A percentile compares a stretch with the other conserved stretches of the same genome.
Evolutionary conservation across 768 basidiomycete genomes (phyloP).

Genomic region (Hygrocybe punicea): DNA sequence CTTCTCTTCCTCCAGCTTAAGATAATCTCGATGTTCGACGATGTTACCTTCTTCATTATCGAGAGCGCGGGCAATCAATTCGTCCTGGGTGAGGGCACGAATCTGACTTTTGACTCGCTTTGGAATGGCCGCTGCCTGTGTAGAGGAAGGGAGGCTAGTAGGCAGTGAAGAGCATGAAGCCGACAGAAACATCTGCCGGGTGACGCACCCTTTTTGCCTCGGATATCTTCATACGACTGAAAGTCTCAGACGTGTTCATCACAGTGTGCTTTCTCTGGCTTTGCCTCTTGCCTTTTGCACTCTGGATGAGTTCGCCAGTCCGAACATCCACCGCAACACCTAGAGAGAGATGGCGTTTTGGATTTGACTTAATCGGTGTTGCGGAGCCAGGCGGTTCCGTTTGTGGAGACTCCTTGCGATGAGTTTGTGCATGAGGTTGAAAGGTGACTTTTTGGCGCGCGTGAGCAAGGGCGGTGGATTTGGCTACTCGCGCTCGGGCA

Average conservation of each 20-base stretch:
- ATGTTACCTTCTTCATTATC: slow-evolving; percentile 87
- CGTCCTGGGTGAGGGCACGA: slow-evolving; percentile 68
- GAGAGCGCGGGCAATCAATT: slow-evolving; percentile 76
- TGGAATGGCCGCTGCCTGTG: slow-evolving; percentile 52
- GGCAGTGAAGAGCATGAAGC: neutral
- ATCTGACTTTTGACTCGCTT: slow-evolving; percentile 57
- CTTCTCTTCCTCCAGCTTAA: slow-evolving; percentile 78
- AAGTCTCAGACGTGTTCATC: slow-evolving; percentile 67
- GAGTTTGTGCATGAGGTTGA: slow-evolving; percentile 47
- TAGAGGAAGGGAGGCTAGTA: neutral
- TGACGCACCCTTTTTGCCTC: slow-evolving; percentile 56
- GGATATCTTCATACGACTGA: slow-evolving; percentile 59
- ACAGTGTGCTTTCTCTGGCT: slow-evolving; percentile 68
- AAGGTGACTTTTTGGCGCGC: slow-evolving; percentile 65
- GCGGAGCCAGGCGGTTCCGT: neutral
- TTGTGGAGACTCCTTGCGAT: slow-evolving; percentile 24
- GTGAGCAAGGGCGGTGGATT: slow-evolving; percentile 63
- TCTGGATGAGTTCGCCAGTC: slow-evolving; percentile 54
- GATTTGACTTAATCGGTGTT: slow-evolving; percentile 19
- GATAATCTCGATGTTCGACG: slow-evolving; percentile 72
- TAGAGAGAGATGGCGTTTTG: slow-evolving; percentile 52
- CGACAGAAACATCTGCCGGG: neutral
- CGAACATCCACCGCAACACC: slow-evolving; percentile 55
- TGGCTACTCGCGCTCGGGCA: slow-evolving; percentile 55
- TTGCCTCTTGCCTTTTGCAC: slow-evolving; percentile 45